Percentiles rank a stretch among this genome's conserved stretches.
Conservation (phyloP, 345 rosid species). For the Lumnitzera littorea region DNA sequence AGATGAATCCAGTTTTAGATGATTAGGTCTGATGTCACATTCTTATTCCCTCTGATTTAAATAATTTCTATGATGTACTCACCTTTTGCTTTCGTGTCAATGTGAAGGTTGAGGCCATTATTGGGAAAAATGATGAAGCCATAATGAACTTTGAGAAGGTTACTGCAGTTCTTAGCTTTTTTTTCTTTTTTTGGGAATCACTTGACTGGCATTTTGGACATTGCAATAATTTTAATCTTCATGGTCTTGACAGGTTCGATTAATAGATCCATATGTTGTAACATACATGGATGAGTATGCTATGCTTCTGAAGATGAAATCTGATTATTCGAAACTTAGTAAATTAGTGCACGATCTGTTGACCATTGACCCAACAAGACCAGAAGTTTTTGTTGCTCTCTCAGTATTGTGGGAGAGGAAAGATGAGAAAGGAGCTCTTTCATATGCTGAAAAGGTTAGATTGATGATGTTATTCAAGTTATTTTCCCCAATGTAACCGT, state of each 20-base stretch:
- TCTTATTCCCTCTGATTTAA: neutral
- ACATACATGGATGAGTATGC: constrained; percentile 99
- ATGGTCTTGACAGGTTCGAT: constrained; percentile 62
- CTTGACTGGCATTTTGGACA: neutral
- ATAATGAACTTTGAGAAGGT: constrained; percentile 92
- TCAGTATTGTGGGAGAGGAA: constrained; percentile 81
- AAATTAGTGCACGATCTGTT: constrained; percentile 90
- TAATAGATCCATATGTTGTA: constrained; percentile 75
- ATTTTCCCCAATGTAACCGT: neutral
- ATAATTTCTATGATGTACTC: no score
- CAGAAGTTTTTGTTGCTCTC: constrained; percentile 88
- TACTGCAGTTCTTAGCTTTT: constrained; percentile 1
- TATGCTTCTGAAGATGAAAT: constrained; percentile 82
- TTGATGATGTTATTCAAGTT: constrained; percentile 10
- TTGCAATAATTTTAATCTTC: constrained; percentile 1
- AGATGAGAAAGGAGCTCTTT: constrained; percentile 77
- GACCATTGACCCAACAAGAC: constrained; percentile 74
- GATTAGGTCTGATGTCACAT: neutral
- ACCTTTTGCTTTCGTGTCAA: neutral
- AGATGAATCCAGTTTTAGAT: no score
- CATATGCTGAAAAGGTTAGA: constrained; percentile 94
- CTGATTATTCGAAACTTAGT: constrained; percentile 70
- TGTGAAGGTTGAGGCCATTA: constrained; percentile 82
- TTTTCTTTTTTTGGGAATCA: constrained; percentile 2
- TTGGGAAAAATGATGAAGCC: constrained; percentile 91